Percentiles rank a stretch among this genome's conserved stretches.
phyloP scores from a whole-genome alignment of 345 rosid species.

The Schrenkiella parvula region DNA sequence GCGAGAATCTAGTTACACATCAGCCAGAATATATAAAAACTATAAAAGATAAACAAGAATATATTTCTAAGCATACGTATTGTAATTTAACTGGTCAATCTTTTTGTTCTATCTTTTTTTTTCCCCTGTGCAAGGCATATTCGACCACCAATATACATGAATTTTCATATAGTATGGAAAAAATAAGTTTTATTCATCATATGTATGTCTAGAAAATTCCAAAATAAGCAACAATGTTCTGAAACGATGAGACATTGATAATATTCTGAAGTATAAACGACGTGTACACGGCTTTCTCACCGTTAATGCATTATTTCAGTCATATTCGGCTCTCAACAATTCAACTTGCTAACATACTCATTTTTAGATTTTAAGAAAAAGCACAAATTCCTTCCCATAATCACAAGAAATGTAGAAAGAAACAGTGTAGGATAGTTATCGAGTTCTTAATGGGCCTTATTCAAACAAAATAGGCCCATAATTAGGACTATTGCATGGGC shows the following conservation, averaged over 20 bases:
- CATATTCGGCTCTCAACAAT: conserved; percentile 10
- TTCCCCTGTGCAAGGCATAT: conserved; percentile 18
- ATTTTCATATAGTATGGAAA: not conserved
- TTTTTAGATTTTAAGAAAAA: not conserved
- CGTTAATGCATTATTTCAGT: conserved; percentile 15
- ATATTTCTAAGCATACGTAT: conserved; percentile 26
- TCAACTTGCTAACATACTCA: not conserved
- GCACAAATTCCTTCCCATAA: conserved; percentile 20
- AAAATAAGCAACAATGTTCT: conserved; percentile 24
- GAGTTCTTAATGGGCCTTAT: not conserved
- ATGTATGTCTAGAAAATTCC: conserved; percentile 23
- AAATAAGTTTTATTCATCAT: not conserved
- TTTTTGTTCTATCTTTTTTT: not conserved
- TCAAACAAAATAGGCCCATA: not conserved
- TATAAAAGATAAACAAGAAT: conserved; percentile 34
- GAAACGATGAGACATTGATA: conserved; percentile 32
- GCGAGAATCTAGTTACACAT: conserved; percentile 30
- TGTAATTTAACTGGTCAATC: conserved; percentile 20
- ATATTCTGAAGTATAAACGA: conserved; percentile 31
- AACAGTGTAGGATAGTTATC: not conserved
- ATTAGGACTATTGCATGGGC: not conserved
- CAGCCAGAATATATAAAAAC: conserved; percentile 24
- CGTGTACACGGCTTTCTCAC: conserved; percentile 39
- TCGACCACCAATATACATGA: conserved; percentile 18
- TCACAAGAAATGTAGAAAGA: not conserved